Base-by-base conservation (phyloP, 169 alveolate species). In the Cryptosporidium viatorum region DNA sequence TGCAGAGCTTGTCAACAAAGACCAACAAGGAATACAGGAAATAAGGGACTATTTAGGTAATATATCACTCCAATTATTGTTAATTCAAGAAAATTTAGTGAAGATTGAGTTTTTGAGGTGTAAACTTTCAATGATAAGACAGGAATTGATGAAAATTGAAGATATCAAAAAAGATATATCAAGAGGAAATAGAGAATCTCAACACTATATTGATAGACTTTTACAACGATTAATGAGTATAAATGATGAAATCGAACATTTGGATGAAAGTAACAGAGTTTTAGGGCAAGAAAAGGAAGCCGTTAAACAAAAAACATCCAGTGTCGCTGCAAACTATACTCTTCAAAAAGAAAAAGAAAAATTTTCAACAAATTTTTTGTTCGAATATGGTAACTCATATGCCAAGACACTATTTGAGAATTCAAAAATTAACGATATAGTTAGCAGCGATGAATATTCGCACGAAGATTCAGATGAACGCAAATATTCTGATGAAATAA, bases 111-210 rank as follows among this genome's bases (percentile, higher is more conserved):
- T 80, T 45, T 41, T 80, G 16, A 80, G 89, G n/a, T 80, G 89
- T 50, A 80, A 80, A 26, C 75, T 80, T 26, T 80, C 89, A 14
- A 80, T 80, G 89, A 80, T 80, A 43, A 59, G 75, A 45, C 89
- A 80, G 14, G 89, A 80, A 80, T 67, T 80, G 55, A 80, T 80
- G 89, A 80, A 80, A 62, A 65, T 80, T 45, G 75, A 80, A 9
- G 89, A 80, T 43, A 69, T 65, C 21, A 80, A 80, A 59, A 80
- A 80, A 48, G 89, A 80, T 39, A 65, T 80, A 41, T 59, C 89
- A 39, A 80, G 89, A 39, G 89, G 89, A 23, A 80, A 80, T 43
- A 80, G 75, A 48, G 89, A 80, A 35, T 80, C 89, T 3, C 73
- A 80, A 23, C 89, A 80, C 29, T 80, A 80, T 67, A 60, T 80